Evolutionary conservation across 352 stramenopile species (phyloP).

Genomic region (Pythium dissimile): DNA sequence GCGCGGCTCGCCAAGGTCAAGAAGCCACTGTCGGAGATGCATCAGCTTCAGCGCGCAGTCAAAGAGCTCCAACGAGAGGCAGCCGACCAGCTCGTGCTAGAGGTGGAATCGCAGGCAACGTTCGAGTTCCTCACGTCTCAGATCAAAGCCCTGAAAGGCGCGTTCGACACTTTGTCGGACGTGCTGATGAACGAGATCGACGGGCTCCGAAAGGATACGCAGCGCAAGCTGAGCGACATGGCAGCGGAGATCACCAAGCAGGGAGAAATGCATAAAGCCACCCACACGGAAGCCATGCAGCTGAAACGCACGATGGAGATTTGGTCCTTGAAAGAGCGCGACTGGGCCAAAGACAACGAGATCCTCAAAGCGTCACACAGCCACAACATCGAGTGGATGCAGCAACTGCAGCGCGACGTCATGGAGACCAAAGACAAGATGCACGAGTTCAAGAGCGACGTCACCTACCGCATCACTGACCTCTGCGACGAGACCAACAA

Average conservation of each 20-base stretch:
- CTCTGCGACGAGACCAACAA: conserved; percentile 66
- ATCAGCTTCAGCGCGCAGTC: conserved; percentile 74
- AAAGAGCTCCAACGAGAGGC: conserved; percentile 74
- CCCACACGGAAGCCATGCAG: conserved; percentile 63
- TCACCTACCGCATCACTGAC: conserved; percentile 45
- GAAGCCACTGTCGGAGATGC: conserved; percentile 78
- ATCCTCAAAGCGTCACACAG: conserved; percentile 79
- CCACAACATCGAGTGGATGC: conserved; percentile 86
- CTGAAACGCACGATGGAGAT: conserved; percentile 76
- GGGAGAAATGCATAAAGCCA: conserved; percentile 53
- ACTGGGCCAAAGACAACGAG: conserved; percentile 86
- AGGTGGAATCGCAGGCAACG: conserved; percentile 78
- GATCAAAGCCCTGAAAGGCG: conserved; percentile 63
- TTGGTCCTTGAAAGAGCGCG: conserved; percentile 75
- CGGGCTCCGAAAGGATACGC: conserved; percentile 60
- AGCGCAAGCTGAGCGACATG: conserved; percentile 53
- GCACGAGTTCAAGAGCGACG: conserved; percentile 61
- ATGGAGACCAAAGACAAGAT: conserved; percentile 77
- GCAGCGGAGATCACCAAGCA: conserved; percentile 57
- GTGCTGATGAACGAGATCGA: conserved; percentile 76
- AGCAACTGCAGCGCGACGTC: conserved; percentile 76
- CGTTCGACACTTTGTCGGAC: conserved; percentile 79
- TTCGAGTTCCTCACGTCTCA: conserved; percentile 83
- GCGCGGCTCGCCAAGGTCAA: conserved; percentile 70
- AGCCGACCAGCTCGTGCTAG: conserved; percentile 66